Evolutionary conservation across 768 basidiomycete species (phyloP).

Genomic region (Coprinopsis marcescibilis): DNA sequence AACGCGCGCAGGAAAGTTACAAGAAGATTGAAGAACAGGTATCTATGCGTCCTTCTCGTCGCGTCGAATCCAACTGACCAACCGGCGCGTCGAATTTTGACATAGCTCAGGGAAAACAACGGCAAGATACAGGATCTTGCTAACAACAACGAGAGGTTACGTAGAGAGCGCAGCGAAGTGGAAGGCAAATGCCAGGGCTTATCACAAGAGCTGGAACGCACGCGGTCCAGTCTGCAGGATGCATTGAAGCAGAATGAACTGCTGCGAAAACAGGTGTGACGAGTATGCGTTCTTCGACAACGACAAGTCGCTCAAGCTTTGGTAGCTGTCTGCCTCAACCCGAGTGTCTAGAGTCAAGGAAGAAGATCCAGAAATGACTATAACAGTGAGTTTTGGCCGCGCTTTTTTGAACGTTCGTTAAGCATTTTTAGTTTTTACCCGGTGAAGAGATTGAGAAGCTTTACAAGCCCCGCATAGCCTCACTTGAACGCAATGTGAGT

Average conservation of each 20-base stretch:
- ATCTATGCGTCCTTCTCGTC: background rate
- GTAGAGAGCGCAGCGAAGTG: background rate
- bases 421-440: background rate
- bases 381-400: no score
- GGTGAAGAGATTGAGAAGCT: background rate
- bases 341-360: no score
- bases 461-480: slow-evolving; percentile 9
- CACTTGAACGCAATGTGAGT: slow-evolving; percentile 12
- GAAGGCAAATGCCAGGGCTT: background rate
- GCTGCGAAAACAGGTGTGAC: background rate
- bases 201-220: background rate
- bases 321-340: no score
- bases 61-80: no score
- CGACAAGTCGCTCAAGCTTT: no score
- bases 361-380: no score
- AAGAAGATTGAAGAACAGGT: slow-evolving; percentile 10
- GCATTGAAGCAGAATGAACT: background rate
- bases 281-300: background rate
- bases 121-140: slow-evolving; percentile 6
- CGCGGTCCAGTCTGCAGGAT: background rate
- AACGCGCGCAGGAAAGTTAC: slow-evolving; percentile 12
- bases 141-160: background rate
- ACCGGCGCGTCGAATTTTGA: background rate
- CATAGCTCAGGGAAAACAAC: slow-evolving; percentile 6
- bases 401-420: no score